A percentile compares a stretch with the other conserved stretches of the same genome.
Conservation (phyloP, 1,139 yeast genomes). For the Geotrichum australiense region DNA sequence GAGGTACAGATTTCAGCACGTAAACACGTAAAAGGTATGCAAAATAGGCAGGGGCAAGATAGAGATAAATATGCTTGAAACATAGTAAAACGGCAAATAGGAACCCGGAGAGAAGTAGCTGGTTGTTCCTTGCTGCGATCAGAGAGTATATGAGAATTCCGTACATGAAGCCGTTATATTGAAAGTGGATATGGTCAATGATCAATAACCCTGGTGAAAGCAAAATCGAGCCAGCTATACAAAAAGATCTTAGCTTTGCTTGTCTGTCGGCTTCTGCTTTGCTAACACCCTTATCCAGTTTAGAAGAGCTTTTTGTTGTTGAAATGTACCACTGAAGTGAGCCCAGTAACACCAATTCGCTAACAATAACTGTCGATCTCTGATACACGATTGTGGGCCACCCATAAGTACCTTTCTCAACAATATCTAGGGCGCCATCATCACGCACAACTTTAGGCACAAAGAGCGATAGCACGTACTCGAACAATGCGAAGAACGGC, state of each 20-base stretch:
- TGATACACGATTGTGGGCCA: constrained; percentile 77
- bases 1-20: constrained; percentile 38
- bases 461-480: constrained; percentile 65
- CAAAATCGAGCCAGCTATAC: constrained; percentile 74
- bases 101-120: constrained; percentile 57
- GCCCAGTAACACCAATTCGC: constrained; percentile 65
- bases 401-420: constrained; percentile 59
- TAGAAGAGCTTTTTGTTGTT: constrained; percentile 32
- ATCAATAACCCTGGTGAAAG: constrained; percentile 84
- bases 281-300: constrained; percentile 31
- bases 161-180: constrained; percentile 88
- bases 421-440: constrained; percentile 77
- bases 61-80: constrained; percentile 88
- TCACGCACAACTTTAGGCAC: constrained; percentile 54
- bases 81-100: constrained; percentile 74
- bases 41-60: constrained; percentile 92
- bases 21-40: constrained; percentile 68
- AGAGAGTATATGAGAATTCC: constrained; percentile 73
- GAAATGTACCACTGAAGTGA: constrained; percentile 69
- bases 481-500: constrained; percentile 95
- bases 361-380: constrained; percentile 66
- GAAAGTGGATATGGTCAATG: constrained; percentile 91
- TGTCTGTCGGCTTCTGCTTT: constrained; percentile 15
- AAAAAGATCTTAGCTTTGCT: constrained; percentile 45
- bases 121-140: constrained; percentile 56